phyloP scores from a whole-genome alignment of 2,329 filamentous ascomycete genomes.

The Emericellopsis atlantica region DNA sequence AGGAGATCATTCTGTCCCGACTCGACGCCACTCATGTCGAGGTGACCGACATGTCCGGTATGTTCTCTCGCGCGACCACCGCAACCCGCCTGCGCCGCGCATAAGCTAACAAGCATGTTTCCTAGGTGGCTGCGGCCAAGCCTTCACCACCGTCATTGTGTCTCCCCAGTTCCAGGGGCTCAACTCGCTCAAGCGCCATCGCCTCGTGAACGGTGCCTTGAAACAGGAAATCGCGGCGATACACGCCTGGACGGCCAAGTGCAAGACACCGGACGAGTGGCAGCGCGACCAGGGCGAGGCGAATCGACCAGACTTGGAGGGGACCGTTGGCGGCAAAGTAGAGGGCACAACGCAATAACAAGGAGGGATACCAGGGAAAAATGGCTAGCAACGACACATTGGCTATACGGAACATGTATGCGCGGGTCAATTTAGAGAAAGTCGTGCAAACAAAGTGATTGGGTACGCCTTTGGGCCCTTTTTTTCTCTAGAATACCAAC shows the following conservation, averaged over 20 bases:
- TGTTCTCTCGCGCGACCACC: constrained; percentile 10
- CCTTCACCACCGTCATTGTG: constrained; percentile 46
- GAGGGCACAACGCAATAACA: constrained; percentile 13
- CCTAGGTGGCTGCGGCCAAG: constrained; percentile 48
- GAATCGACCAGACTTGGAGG: constrained; percentile 25
- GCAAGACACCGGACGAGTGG: constrained; percentile 85
- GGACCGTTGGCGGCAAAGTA: constrained; percentile 29
- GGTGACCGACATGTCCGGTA: constrained; percentile 88
- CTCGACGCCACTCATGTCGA: constrained; percentile 70
- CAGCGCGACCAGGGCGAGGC: constrained; percentile 42
- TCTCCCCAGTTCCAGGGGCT: constrained; percentile 59
- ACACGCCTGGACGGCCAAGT: constrained; percentile 92
- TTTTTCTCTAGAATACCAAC: neutral
- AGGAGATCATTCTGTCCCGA: constrained; percentile 53
- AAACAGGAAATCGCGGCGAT: constrained; percentile 83
- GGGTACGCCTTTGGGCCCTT: neutral
- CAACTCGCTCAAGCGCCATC: constrained; percentile 70
- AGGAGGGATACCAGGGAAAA: neutral
- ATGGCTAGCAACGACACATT: no score
- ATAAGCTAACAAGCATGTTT: neutral
- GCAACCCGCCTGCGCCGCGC: neutral
- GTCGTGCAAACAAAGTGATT: no score
- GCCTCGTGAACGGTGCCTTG: constrained; percentile 71
- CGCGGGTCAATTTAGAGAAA: no score
- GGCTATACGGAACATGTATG: no score